Percentiles rank a stretch among this genome's conserved stretches.
Conservation (phyloP, 805 yeast species). For the Pichia cephalocereana region DNA sequence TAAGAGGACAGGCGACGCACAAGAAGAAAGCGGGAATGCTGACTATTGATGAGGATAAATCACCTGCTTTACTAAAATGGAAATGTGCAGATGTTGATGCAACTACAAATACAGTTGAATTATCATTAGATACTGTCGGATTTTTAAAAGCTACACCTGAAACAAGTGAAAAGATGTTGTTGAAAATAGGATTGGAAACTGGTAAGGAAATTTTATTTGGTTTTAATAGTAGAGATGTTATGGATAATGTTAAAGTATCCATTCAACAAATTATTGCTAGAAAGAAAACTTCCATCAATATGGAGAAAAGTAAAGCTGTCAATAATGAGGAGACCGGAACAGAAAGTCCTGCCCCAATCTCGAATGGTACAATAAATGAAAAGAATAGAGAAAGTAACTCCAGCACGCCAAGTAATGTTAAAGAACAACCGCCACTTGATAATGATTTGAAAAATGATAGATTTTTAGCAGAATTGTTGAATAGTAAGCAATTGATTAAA, state of each 20-base stretch:
- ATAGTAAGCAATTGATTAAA: slow-evolving; percentile 49
- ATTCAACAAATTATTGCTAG: slow-evolving; percentile 63
- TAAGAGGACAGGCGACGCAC: slow-evolving; percentile 7
- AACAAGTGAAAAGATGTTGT: slow-evolving; percentile 54
- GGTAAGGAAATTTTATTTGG: slow-evolving; percentile 37
- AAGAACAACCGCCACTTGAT: not conserved
- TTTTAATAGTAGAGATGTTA: slow-evolving; percentile 62
- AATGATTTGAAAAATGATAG: slow-evolving; percentile 20
- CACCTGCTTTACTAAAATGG: slow-evolving; percentile 52
- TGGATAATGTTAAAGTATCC: slow-evolving; percentile 64
- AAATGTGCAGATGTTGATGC: slow-evolving; percentile 42
- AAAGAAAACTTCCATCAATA: slow-evolving; percentile 39
- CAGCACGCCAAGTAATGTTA: not conserved
- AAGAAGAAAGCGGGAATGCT: slow-evolving; percentile 40
- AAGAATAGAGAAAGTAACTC: not conserved
- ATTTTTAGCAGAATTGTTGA: slow-evolving; percentile 32
- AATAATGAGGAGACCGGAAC: slow-evolving; percentile 10
- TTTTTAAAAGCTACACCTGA: slow-evolving; percentile 65
- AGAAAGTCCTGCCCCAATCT: slow-evolving; percentile 24
- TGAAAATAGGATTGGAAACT: slow-evolving; percentile 37
- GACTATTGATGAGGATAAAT: slow-evolving; percentile 43
- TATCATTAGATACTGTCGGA: slow-evolving; percentile 33
- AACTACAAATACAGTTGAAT: slow-evolving; percentile 30
- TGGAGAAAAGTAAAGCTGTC: slow-evolving; percentile 3
- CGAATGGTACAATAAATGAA: not conserved